Percentiles rank a stretch among this genome's conserved stretches.
Conservation (phyloP, 164 flowering plant species). For the Stephania japonica region DNA sequence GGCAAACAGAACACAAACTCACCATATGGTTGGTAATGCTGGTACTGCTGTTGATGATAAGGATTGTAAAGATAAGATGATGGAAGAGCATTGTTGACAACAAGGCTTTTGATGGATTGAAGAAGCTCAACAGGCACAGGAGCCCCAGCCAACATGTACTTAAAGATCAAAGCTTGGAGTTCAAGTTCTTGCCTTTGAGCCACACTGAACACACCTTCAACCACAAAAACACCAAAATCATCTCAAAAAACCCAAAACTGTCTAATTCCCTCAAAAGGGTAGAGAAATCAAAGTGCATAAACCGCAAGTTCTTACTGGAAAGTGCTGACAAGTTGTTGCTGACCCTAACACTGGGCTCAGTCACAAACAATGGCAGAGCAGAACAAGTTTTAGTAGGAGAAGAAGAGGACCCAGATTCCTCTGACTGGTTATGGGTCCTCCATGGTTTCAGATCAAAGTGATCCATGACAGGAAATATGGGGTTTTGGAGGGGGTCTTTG, state of each 20-base stretch:
- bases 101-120: conserved; percentile 53
- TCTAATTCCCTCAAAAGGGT: not conserved
- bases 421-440: conserved; percentile 56
- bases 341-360: conserved; percentile 37
- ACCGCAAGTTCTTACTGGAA: conserved; percentile 30
- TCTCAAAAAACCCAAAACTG: not conserved
- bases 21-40: conserved; percentile 51
- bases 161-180: conserved; percentile 78
- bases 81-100: conserved; percentile 8
- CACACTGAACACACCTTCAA: conserved; percentile 51
- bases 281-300: conserved; percentile 2
- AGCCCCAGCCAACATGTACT: conserved; percentile 76
- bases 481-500: no score
- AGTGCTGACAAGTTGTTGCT: conserved; percentile 36
- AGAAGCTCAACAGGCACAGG: conserved; percentile 79
- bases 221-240: conserved; percentile 15
- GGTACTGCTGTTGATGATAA: conserved; percentile 27
- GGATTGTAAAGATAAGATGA: conserved; percentile 11
- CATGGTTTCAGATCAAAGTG: conserved; percentile 66
- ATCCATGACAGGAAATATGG: conserved; percentile 36
- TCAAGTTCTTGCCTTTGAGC: conserved; percentile 94
- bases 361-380: conserved; percentile 67
- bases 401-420: not conserved
- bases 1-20: conserved; percentile 16
- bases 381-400: conserved; percentile 14